Base-by-base conservation (phyloP, 202 grass and related monocot genomes). In the Carex sylvatica region DNA sequence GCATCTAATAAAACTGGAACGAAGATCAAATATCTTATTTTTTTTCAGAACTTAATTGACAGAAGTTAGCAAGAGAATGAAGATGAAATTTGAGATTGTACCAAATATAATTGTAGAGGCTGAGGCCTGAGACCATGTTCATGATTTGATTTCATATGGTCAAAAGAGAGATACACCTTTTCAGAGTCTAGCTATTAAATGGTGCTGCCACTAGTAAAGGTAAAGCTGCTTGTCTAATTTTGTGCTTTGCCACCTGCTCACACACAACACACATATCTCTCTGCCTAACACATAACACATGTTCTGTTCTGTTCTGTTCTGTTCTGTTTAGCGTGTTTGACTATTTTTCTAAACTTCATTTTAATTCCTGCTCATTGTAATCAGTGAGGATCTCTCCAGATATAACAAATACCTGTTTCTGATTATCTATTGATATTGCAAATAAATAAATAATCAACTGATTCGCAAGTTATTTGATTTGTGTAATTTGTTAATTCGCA, bases 201-300 rank as follows among this genome's bases (percentile, higher is more conserved):
- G 49, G 72, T 55, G 23, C 49, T 76, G 26, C 51, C 72, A 76
- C 72, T 56, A 56, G 7, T 56, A 11, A 55, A 35, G 55, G 55
- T 24, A n/a, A 33, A 56, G 72, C 51, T n/a, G 15, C 51, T 76
- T 76, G 51, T 56, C 72, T 56, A 76, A 56, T 76, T n/a, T 54
- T 55, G 49, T 75, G 72, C 47, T 16, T 10, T 33, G 26, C 72
- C 72, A 76, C 23, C 71, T 74, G 47, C 47, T 54, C 6, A 56
- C 28, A 28, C 15, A 16, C 56, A n/a, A 31, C 6, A 56, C 28
- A 28, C 15, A 16, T 76, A n/a, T 30, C 72, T n/a, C 72, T n/a
- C 72, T 33, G 72, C 51, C 72, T 56, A 76, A 76, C 72, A 56
- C 72, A 56, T 76, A n/a, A n/a, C n/a, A n/a, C n/a, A n/a, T n/a